A percentile compares a stretch with the other conserved stretches of the same genome.
phyloP scores from a whole-genome alignment of 768 basidiomycete genomes.

The Tephrocybe sp. region DNA sequence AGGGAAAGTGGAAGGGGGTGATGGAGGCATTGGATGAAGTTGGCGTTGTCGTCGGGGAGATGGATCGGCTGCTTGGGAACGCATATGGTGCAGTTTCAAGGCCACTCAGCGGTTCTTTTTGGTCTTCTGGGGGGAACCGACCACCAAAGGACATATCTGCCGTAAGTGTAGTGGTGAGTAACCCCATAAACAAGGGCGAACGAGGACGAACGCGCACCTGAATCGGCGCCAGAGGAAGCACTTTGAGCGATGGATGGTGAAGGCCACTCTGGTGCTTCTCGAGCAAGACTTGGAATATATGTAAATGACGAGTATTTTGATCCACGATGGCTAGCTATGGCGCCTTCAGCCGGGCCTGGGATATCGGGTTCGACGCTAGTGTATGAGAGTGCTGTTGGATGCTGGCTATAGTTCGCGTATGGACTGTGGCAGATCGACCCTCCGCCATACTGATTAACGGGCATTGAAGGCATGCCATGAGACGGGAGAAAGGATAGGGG shows the following conservation, averaged over 20 bases:
- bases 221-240: conserved; percentile 40
- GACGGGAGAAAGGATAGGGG: conserved; percentile 44
- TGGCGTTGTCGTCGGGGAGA: conserved; percentile 65
- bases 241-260: conserved; percentile 28
- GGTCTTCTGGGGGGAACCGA: conserved; percentile 47
- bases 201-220: conserved; percentile 45
- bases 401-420: conserved; percentile 46
- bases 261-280: conserved; percentile 40
- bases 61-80: conserved; percentile 67
- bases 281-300: conserved; percentile 34
- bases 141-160: conserved; percentile 29
- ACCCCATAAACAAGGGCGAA: conserved; percentile 55
- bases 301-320: conserved; percentile 55
- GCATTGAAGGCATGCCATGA: conserved; percentile 28
- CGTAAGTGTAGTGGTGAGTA: conserved; percentile 51
- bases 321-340: conserved; percentile 39
- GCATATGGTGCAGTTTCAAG: conserved; percentile 58
- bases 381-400: conserved; percentile 49
- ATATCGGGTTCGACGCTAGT: conserved; percentile 25
- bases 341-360: conserved; percentile 25
- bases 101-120: conserved; percentile 50
- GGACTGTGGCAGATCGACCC: conserved; percentile 40
- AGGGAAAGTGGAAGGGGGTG: conserved; percentile 68
- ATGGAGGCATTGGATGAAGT: conserved; percentile 63
- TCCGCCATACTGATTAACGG: conserved; percentile 35